phyloP scores from a whole-genome alignment of 306 rosid genomes.

The Dryas drummondii region DNA sequence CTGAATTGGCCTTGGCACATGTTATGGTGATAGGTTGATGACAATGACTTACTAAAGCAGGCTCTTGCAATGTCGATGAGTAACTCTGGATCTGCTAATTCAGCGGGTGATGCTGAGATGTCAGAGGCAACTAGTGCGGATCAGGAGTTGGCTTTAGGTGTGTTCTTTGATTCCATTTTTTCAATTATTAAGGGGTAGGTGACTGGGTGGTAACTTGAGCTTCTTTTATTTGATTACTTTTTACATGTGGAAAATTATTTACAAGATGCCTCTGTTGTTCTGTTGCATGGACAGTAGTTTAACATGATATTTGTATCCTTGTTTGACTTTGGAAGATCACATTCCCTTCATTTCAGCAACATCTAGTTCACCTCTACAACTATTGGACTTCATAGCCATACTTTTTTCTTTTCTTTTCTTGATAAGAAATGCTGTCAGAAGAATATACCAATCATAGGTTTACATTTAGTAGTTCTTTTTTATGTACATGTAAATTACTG shows the following conservation, averaged over 20 bases:
- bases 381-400: neutral
- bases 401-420: neutral
- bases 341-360: neutral
- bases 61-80: slow-evolving; percentile 37
- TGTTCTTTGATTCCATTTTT: slow-evolving; percentile 11
- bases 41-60: slow-evolving; percentile 28
- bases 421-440: neutral
- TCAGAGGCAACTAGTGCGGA: slow-evolving; percentile 28
- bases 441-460: neutral
- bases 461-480: neutral
- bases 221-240: neutral
- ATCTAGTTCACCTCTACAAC: neutral
- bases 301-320: neutral
- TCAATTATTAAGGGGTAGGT: neutral
- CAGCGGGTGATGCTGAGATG: slow-evolving; percentile 39
- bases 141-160: slow-evolving; percentile 40
- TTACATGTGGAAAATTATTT: neutral
- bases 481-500: neutral
- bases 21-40: slow-evolving; percentile 21
- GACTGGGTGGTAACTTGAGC: neutral
- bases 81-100: slow-evolving; percentile 28
- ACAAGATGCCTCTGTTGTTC: neutral
- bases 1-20: slow-evolving; percentile 1
- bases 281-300: neutral
- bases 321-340: neutral